These are phyloP conservation scores for Podila epigama DNA, from an alignment of 192 early-diverging fungal genomes.

Conservation along the genomic window DNA sequence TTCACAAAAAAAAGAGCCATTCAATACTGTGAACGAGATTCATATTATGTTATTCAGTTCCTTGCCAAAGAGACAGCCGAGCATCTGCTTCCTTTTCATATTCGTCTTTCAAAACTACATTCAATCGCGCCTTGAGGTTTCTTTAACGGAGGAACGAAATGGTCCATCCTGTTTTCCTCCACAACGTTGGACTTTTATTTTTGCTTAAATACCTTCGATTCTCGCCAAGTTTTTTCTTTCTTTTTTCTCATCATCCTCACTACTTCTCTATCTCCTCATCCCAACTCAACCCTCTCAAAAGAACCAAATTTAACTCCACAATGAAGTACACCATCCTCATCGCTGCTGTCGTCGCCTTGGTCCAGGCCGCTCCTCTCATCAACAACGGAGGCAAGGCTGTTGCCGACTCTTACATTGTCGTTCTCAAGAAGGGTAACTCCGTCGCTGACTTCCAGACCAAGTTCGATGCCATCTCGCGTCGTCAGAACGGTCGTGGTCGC, in stretches of 20 bases:
- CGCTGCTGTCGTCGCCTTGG: slow-evolving; percentile 4
- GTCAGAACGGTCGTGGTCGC: slow-evolving; percentile 1
- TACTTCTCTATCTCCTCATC: background rate
- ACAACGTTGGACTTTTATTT: background rate
- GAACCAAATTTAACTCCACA: background rate
- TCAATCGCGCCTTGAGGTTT: background rate
- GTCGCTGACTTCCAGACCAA: background rate
- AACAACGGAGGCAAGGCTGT: slow-evolving; percentile 6
- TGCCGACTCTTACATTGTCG: background rate
- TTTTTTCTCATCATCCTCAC: background rate
- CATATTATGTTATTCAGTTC: too few relatives aligned
- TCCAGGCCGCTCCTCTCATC: slow-evolving; percentile 5
- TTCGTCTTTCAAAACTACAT: too few relatives aligned
- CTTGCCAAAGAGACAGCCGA: too few relatives aligned
- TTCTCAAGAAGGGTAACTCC: slow-evolving; percentile 1
- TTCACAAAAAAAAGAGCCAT: too few relatives aligned
- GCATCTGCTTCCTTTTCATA: too few relatives aligned
- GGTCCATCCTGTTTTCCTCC: background rate
- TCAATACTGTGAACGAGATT: too few relatives aligned
- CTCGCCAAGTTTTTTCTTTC: background rate
- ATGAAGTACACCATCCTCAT: slow-evolving; percentile 6
- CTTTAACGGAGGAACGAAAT: background rate
- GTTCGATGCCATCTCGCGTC: slow-evolving; percentile 1
- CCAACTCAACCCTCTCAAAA: background rate
- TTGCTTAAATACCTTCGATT: background rate